Conservation (phyloP, 805 yeast genomes). For the Pichia deserticola region DNA sequence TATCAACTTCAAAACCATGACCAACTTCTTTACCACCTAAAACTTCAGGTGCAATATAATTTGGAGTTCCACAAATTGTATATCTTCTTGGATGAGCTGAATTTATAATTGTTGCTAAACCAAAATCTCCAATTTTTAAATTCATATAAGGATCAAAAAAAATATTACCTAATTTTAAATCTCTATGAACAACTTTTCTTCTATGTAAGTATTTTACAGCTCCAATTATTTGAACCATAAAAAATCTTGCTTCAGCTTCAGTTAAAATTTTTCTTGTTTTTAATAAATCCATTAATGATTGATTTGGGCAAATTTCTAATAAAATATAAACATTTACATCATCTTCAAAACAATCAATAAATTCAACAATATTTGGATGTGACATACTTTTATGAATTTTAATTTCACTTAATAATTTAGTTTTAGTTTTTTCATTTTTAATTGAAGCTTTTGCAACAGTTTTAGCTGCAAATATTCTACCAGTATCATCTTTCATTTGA, state of each 20-base stretch:
- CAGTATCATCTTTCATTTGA: constrained; percentile 87
- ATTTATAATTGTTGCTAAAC: constrained; percentile 91
- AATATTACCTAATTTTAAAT: constrained; percentile 90
- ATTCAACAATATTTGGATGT: constrained; percentile 87
- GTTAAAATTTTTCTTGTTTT: constrained; percentile 76
- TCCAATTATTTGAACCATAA: constrained; percentile 88
- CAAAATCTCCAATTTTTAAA: constrained; percentile 95
- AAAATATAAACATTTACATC: constrained; percentile 88
- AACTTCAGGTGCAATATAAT: constrained; percentile 97
- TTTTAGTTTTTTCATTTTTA: constrained; percentile 81
- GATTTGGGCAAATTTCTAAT: constrained; percentile 91
- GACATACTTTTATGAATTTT: constrained; percentile 86
- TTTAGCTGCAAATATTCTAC: constrained; percentile 88
- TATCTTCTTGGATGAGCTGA: constrained; percentile 63
- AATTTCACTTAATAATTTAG: constrained; percentile 83
- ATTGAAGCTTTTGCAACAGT: constrained; percentile 96
- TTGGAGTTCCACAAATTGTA: constrained; percentile 98
- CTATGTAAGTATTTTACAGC: constrained; percentile 90
- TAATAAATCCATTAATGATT: constrained; percentile 86
- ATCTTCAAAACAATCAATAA: constrained; percentile 95
- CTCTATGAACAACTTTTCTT: constrained; percentile 91
- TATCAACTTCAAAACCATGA: constrained; percentile 90
- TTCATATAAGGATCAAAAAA: constrained; percentile 92
- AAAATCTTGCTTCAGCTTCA: constrained; percentile 87
- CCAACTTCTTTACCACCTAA: constrained; percentile 81